phyloP scores from a whole-genome alignment of 257 asterid species.

The Fraxinus quadrangulata region DNA sequence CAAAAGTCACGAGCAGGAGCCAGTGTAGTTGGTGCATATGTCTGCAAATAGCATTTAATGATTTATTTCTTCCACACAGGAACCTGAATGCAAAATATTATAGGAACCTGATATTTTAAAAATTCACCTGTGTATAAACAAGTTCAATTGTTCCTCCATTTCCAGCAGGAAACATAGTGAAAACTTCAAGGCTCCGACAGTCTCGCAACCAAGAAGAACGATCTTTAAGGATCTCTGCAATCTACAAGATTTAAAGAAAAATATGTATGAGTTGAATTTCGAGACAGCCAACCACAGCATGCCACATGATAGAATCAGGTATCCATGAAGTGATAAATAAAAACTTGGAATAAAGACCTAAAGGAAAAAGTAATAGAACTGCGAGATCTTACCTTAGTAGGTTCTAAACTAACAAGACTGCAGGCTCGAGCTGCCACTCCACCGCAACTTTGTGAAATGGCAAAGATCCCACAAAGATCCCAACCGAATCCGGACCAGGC shows the following conservation, averaged over 20 bases:
- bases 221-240: constrained; percentile 98
- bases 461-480: constrained; percentile 99
- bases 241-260: constrained; percentile 42
- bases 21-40: constrained; percentile 90
- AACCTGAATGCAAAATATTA: not conserved
- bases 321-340: not conserved
- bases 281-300: not conserved
- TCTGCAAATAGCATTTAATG: constrained; percentile 35
- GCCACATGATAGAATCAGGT: not conserved
- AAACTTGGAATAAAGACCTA: not conserved
- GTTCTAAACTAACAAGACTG: constrained; percentile 98
- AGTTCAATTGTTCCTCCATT: constrained; percentile 94
- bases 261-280: not conserved
- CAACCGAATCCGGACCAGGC: constrained; percentile 99
- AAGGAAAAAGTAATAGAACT: not conserved
- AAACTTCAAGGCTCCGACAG: constrained; percentile 92
- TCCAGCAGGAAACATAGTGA: constrained; percentile 91
- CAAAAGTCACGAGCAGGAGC: constrained; percentile 99
- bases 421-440: constrained; percentile 99
- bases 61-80: not conserved
- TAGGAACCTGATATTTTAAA: not conserved
- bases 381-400: constrained; percentile 62
- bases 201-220: constrained; percentile 97
- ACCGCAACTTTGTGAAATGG: constrained; percentile 87
- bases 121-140: constrained; percentile 76